Evolutionary conservation across 805 yeast genomes (phyloP).

Genomic region (Yarrowia porcina): DNA sequence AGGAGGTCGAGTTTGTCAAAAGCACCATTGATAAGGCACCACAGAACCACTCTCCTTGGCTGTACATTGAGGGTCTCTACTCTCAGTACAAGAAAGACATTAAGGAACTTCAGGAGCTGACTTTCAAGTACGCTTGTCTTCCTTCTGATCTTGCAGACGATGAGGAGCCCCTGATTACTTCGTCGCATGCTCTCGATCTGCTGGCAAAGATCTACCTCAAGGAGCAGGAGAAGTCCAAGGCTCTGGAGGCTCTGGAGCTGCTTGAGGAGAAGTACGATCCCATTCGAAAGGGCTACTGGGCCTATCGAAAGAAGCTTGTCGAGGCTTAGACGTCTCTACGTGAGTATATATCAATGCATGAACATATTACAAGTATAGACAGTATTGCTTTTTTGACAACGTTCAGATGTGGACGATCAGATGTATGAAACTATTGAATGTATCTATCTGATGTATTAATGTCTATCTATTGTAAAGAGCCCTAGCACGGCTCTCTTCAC

Average conservation of each 20-base stretch:
- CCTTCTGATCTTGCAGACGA: slow-evolving; percentile 29
- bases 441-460: too few relatives aligned
- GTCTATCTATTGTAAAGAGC: not conserved
- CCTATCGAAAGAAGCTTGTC: slow-evolving; percentile 40
- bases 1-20: slow-evolving; percentile 56
- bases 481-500: not conserved
- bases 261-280: slow-evolving; percentile 56
- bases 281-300: slow-evolving; percentile 62
- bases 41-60: slow-evolving; percentile 84
- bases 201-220: slow-evolving; percentile 51
- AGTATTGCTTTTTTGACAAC: too few relatives aligned
- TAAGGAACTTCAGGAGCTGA: slow-evolving; percentile 46
- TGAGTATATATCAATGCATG: not conserved
- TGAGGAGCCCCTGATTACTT: slow-evolving; percentile 39
- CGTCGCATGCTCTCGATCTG: slow-evolving; percentile 63
- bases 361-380: not conserved
- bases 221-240: slow-evolving; percentile 37
- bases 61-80: slow-evolving; percentile 64
- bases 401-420: too few relatives aligned
- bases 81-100: slow-evolving; percentile 37
- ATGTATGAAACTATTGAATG: too few relatives aligned
- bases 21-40: slow-evolving; percentile 58
- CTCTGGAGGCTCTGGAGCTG: slow-evolving; percentile 48
- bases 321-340: not conserved
- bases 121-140: slow-evolving; percentile 43